Evolutionary conservation across 1,284 basidiomycete genomes (phyloP), one percentile per base, ranked within the genome.

Genomic region (Gastroboletus turbinatus): DNA sequence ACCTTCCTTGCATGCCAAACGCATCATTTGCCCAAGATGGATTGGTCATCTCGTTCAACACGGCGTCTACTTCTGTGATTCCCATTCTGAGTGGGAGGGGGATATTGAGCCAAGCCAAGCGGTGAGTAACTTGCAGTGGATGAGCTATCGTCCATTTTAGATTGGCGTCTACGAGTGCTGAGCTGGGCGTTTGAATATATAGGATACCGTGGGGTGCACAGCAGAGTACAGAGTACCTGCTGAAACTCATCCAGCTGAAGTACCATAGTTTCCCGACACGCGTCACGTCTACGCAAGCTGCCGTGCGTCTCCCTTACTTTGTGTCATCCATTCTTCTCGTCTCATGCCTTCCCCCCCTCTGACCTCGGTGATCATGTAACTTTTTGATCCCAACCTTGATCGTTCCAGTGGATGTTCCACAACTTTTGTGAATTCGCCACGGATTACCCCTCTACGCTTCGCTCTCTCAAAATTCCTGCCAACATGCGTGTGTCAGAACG

Each of bases 141-240:
- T 25, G 8, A 5, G 5, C 10, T 16, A 13, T 47, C 19, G 39
- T 49, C 25, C 36, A 3, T 46, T 45, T 19, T n/a, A 19, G 30
- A 29, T 33, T 17, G 29, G 16, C 7, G 9, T 50, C 10, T 14
- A 13, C 29, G 2, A 33, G 39, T 14, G 35, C 52, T 61, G 36
- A 67, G 9, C 11, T 17, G 19, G 46, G 19, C 39, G 17, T 54
- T 11, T 19, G 51, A 38, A 42, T 16, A 19, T 13, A 9, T 56
- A 95, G 95, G 61, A 92, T 99, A 72, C 90, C 92, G 2, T 99
- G 94, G 92, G 96, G 97, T 33, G 87, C 92, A 10, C 83, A 87
- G 0, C 95, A 97, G 67, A 87, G 94, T 0, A 85, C 92, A 0
- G 96, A 99, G 47, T 90, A 97, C 64, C 80, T 99, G 48, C 82